Base-by-base conservation (phyloP, 495 filamentous ascomycete genomes). In the Aspergillus kassunensis region DNA sequence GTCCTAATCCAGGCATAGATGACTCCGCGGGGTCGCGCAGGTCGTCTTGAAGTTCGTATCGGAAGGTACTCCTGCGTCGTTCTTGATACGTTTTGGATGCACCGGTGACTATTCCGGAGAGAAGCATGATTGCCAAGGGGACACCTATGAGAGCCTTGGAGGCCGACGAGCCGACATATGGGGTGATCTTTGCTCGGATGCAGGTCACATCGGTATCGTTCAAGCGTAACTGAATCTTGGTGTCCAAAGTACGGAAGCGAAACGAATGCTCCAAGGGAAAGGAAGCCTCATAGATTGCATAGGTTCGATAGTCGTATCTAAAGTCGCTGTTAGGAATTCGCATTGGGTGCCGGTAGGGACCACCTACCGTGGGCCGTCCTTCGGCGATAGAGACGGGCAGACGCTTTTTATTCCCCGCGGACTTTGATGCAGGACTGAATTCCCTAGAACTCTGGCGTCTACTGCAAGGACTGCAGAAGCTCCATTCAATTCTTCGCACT, bases 21-120 rank as follows among this genome's bases (percentile, higher is more conserved):
- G 56, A 49, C 9, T 55, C 41, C 2, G 42, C 56, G 18, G 51
- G 56, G 15, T 59, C 56, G 4, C n/a, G 24, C 5, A 20, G 16
- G 13, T 3, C 13, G n/a, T 49, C 37, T 4, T 44, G 43, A 6
- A 54, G 15, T 27, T 59, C 56, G 23, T 59, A 54, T 1, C 56
- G 52, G 15, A 59, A 59, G 8, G 46, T 49, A 29, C 56, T 55
- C 13, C 44, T 19, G 24, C 45, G 42, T 18, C 50, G 44, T n/a
- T 7, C 41, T n/a, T 45, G 40, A 34, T n/a, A 40, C 0, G 33
- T 33, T 19, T 12, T 45, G 6, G 54, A 13, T 1, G 33, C 42
- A n/a, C 30, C 52, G 6, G 52, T 44, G 1, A 48, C 43, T 1
- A 55, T 13, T 2, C 52, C 56, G 0, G 52, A 47, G 1, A 59